Conservation (phyloP, 257 asterid genomes). For the Craterostigma plantagineum region DNA sequence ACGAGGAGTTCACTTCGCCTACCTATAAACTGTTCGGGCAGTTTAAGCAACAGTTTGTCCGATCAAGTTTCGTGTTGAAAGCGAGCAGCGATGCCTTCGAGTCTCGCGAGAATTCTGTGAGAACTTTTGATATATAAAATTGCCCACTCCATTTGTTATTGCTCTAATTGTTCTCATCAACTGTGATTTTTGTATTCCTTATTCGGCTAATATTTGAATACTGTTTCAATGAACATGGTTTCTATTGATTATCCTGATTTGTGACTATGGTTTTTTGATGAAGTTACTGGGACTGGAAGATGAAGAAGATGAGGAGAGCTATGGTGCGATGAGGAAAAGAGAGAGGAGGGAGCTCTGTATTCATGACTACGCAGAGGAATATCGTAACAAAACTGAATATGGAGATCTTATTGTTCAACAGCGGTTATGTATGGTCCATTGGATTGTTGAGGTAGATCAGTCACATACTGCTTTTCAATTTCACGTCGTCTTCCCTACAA, state of each 20-base stretch:
- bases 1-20: slow-evolving; percentile 41
- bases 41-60: slow-evolving; percentile 49
- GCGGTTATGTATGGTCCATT: slow-evolving; percentile 73
- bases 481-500: background rate
- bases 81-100: background rate
- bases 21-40: slow-evolving; percentile 45
- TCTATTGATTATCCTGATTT: background rate
- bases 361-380: slow-evolving; percentile 68
- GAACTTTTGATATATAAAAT: background rate
- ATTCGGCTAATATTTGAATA: background rate
- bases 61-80: slow-evolving; percentile 14
- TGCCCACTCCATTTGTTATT: background rate
- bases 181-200: background rate
- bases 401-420: slow-evolving; percentile 74
- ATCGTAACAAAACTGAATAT: slow-evolving; percentile 35
- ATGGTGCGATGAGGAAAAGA: slow-evolving; percentile 39
- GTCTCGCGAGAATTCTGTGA: background rate
- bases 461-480: background rate
- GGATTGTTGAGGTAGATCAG: slow-evolving; percentile 73
- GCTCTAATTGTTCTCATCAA: too few relatives aligned
- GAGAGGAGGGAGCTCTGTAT: slow-evolving; percentile 80
- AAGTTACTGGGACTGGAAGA: slow-evolving; percentile 49
- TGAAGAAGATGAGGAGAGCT: slow-evolving; percentile 61
- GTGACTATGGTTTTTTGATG: slow-evolving; percentile 10
- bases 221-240: background rate